Percentiles rank a stretch among this genome's conserved stretches.
These are phyloP conservation scores for Trichoderma gamsii DNA, from an alignment of 495 filamentous ascomycete species.

Conservation along the genomic window DNA sequence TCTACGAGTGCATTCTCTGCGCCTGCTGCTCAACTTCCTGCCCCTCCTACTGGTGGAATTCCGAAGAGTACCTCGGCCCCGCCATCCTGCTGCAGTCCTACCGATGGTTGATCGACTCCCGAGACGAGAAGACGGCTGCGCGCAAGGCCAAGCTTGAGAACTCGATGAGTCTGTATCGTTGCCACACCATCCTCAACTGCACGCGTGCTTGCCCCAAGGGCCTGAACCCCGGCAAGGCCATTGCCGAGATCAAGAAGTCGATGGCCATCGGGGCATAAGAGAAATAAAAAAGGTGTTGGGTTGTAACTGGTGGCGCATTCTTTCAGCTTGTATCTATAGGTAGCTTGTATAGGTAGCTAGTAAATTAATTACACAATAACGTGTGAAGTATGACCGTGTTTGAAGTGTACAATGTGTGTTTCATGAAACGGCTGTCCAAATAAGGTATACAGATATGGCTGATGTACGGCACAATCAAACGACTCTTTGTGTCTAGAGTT, in stretches of 20 bases:
- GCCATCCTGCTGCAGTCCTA: constrained; percentile 95
- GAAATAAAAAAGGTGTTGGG: not conserved
- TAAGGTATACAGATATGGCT: too few species aligned
- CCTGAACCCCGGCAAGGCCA: constrained; percentile 87
- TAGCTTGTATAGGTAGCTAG: too few species aligned
- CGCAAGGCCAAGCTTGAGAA: constrained; percentile 90
- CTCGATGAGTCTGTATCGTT: constrained; percentile 96
- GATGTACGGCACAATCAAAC: too few species aligned
- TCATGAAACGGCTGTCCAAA: too few species aligned
- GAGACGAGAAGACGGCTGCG: constrained; percentile 81
- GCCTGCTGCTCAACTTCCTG: constrained; percentile 98
- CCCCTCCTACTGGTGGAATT: constrained; percentile 99
- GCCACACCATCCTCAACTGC: constrained; percentile 99
- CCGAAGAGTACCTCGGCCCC: constrained; percentile 93
- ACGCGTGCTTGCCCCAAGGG: constrained; percentile 96
- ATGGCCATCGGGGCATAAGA: constrained; percentile 55
- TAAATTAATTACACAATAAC: too few species aligned
- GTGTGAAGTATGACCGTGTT: too few species aligned
- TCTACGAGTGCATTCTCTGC: constrained; percentile 99
- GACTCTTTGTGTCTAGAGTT: too few species aligned
- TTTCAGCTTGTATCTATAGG: too few species aligned
- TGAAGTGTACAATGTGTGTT: too few species aligned
- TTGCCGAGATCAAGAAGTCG: constrained; percentile 97
- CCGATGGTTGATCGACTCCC: constrained; percentile 88
- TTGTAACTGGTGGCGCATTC: not conserved